These are phyloP conservation scores for Penicillium subrubescens DNA, from an alignment of 495 filamentous ascomycete species.

Conservation along the genomic window DNA sequence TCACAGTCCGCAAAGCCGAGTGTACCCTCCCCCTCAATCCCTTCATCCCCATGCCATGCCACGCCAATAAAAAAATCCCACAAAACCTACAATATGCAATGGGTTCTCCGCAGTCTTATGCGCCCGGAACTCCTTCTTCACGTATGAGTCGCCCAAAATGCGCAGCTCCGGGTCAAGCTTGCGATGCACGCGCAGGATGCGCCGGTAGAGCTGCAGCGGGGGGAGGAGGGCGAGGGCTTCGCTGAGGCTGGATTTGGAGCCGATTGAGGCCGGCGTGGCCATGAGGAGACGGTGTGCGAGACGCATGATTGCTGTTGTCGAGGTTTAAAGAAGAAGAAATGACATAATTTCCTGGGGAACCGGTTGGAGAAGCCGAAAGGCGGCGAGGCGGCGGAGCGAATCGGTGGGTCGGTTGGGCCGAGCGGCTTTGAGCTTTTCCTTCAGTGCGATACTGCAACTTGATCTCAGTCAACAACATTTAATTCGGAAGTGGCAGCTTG, in stretches of 20 bases:
- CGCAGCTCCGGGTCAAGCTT: constrained; percentile 75
- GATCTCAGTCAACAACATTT: not conserved
- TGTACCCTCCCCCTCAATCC: not conserved
- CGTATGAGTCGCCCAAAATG: constrained; percentile 83
- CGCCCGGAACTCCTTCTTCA: constrained; percentile 87
- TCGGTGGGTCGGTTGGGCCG: constrained; percentile 10
- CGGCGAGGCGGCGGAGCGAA: constrained; percentile 26
- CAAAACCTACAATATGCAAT: constrained; percentile 73
- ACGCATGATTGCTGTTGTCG: constrained; percentile 31
- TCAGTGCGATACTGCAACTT: not conserved
- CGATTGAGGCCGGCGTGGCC: constrained; percentile 49
- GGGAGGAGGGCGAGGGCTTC: constrained; percentile 79
- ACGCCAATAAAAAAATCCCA: not conserved
- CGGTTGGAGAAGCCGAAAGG: constrained; percentile 22
- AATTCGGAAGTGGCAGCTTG: not conserved
- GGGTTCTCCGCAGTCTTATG: constrained; percentile 87
- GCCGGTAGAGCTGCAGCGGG: constrained; percentile 86
- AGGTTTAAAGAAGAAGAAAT: constrained; percentile 15
- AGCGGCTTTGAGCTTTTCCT: constrained; percentile 9
- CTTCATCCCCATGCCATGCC: not conserved
- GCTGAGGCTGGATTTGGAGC: constrained; percentile 53
- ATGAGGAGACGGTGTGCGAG: constrained; percentile 41
- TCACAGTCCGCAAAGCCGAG: not conserved
- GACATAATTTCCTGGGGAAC: constrained; percentile 34
- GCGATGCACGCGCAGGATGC: constrained; percentile 83